Conservation (phyloP, 73 alveolate genomes). For the Tetrahymena malaccensis region DNA sequence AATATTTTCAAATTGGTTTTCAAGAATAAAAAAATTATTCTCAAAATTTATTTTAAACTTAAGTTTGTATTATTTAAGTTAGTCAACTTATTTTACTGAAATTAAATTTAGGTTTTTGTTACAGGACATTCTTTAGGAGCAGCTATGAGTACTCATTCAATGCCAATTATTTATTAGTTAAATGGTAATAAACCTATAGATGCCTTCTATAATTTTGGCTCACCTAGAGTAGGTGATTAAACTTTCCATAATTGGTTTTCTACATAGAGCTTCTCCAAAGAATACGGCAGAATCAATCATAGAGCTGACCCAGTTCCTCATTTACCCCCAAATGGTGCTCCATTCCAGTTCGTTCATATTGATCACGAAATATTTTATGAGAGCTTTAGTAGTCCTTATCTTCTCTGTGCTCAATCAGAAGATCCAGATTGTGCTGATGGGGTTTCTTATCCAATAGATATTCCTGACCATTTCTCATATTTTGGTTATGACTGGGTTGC, state of each 20-base stretch:
- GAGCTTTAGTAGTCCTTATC: not conserved
- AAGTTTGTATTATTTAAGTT: too few species aligned
- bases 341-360: not conserved
- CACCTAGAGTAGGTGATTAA: conserved; percentile 41
- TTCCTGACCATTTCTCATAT: not conserved
- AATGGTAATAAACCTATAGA: not conserved
- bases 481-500: not conserved
- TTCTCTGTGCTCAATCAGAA: not conserved
- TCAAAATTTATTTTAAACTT: too few species aligned
- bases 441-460: not conserved
- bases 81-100: too few species aligned
- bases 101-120: not conserved
- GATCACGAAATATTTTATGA: not conserved
- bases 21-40: too few species aligned
- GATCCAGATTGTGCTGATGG: not conserved
- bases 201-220: conserved; percentile 23
- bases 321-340: not conserved
- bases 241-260: conserved; percentile 5
- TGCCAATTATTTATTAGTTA: not conserved
- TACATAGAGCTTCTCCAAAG: not conserved
- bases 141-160: conserved; percentile 27
- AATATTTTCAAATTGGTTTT: too few species aligned
- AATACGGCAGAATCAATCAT: conserved; percentile 19
- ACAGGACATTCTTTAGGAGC: conserved; percentile 45
- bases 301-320: conserved; percentile 39